Base-by-base conservation (phyloP, 2,329 filamentous ascomycete species). In the Epichloe sylvatica region DNA sequence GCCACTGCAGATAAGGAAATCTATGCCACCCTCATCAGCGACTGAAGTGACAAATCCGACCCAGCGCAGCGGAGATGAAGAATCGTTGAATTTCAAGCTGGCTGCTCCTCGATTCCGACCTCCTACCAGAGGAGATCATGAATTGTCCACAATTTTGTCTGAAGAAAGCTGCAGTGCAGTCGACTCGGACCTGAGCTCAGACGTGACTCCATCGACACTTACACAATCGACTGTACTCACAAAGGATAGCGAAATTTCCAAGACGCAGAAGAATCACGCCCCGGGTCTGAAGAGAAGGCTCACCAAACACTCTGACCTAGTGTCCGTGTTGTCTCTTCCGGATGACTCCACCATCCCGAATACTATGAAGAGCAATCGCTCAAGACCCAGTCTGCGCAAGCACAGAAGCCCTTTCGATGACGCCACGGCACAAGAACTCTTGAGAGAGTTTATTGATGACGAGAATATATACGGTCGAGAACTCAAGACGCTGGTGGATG, bases 291-390 rank as follows among this genome's bases (percentile, higher is more conserved):
- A 84, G 64, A 78, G 87, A 54, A 80, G 85, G 52, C 75, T 95
- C 38, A 95, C 90, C 4, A 94, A 86, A 52, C 90, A 97, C 66
- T 89, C 89, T 15, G 92, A 98, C 64, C 74, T 98, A 23, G 87
- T 98, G 38, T 97, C 92, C 0, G 88, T 95, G 3, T 72, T 98
- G 8, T 97, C 90, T 0, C 69, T 87, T 51, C 81, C 83, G 0
- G 74, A 81, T 52, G 69, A 79, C 50, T 67, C 67, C 36, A 67
- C 70, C 25, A 69, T 77, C 35, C 75, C 78, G 46, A 75, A 75
- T 45, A 75, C 82, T 51, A 77, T 76, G 52, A 80, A 75, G 60
- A 89, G 83, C 61, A 80, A 87, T 53, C 78, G 82, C 51, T 90
- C 88, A 23, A 80, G 84, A 30, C 80, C 85, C 42, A 94, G 87